Evolutionary conservation across 2,329 filamentous ascomycete species (phyloP).

Genomic region (Cladorrhinum sp.): DNA sequence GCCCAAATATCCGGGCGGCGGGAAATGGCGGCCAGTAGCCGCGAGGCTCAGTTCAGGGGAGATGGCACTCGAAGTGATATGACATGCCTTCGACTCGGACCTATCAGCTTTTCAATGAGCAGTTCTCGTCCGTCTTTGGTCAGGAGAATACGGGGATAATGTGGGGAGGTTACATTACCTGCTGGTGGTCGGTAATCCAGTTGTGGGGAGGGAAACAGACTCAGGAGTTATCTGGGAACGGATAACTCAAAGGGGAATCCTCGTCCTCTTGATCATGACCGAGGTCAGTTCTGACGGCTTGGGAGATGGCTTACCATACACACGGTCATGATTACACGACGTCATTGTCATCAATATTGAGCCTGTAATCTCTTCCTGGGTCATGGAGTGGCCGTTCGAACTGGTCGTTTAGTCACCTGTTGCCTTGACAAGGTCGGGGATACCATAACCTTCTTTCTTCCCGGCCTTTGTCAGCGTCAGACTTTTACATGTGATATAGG

Average conservation of each 20-base stretch:
- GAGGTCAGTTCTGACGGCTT: neutral
- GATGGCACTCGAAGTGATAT: neutral
- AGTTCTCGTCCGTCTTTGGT: neutral
- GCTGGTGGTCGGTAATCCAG: neutral
- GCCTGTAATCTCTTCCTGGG: neutral
- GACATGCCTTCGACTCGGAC: neutral
- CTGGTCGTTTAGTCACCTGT: neutral
- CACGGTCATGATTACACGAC: neutral
- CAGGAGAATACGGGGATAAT: neutral
- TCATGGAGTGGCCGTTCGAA: neutral
- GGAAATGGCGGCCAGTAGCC: neutral
- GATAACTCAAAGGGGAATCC: neutral
- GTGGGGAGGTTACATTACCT: neutral
- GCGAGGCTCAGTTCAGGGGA: neutral
- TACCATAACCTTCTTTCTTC: no score
- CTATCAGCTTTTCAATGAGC: neutral
- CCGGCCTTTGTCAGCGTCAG: neutral
- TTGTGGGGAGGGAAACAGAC: neutral
- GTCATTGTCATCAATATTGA: neutral
- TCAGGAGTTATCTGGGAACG: neutral
- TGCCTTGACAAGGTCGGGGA: neutral
- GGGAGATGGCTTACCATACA: neutral
- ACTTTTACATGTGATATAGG: neutral
- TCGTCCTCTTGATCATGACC: neutral
- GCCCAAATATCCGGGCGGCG: neutral